Conservation (phyloP, 2,329 filamentous ascomycete species). For the Trichoderma sp. region DNA sequence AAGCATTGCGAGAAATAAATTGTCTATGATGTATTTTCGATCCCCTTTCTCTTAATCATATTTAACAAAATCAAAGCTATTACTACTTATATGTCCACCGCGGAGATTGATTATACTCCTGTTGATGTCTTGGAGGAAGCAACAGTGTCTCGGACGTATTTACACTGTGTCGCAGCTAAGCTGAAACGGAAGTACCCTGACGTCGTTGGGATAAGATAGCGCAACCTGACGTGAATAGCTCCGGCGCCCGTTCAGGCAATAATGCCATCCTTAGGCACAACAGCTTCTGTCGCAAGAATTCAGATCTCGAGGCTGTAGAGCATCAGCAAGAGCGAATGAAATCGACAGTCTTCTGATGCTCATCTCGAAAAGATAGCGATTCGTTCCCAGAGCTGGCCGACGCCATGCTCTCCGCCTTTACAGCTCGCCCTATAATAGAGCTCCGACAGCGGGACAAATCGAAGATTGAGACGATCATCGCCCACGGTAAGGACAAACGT, state of each 20-base stretch:
- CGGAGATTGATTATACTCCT: background rate
- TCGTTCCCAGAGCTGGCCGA: constrained; percentile 47
- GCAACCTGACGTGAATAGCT: constrained; percentile 27
- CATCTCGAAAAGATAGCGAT: constrained; percentile 36
- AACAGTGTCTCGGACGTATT: background rate
- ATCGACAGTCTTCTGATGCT: constrained; percentile 38
- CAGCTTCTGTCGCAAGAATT: constrained; percentile 11
- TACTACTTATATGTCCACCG: background rate
- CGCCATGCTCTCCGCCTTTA: constrained; percentile 96
- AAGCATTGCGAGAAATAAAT: background rate
- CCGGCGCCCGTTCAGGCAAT: constrained; percentile 18
- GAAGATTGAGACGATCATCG: constrained; percentile 93
- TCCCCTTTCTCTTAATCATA: background rate
- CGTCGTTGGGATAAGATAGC: constrained; percentile 34
- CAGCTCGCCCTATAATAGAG: constrained; percentile 94
- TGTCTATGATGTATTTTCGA: background rate
- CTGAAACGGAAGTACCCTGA: constrained; percentile 38
- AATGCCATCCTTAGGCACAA: constrained; percentile 1
- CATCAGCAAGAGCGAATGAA: constrained; percentile 6
- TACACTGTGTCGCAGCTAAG: constrained; percentile 34
- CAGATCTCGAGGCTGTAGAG: background rate
- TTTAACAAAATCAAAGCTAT: background rate
- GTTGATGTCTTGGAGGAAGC: background rate
- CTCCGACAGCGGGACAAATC: constrained; percentile 94
- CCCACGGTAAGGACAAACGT: constrained; percentile 66